These are phyloP conservation scores for Sporothrix brasiliensis DNA, from an alignment of 2,329 filamentous ascomycete species.

Conservation along the genomic window DNA sequence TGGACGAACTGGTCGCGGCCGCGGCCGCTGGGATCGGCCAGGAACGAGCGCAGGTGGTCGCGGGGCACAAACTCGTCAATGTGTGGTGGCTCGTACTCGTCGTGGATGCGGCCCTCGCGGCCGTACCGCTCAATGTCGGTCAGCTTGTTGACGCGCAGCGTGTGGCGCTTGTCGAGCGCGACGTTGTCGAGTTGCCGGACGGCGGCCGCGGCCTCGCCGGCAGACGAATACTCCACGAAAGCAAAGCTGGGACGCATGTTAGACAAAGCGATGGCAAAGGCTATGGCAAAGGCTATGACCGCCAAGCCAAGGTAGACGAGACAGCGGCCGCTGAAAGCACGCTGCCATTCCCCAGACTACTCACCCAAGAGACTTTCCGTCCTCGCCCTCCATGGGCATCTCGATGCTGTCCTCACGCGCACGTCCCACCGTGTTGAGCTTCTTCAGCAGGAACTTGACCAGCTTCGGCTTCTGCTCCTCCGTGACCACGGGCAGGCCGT, in stretches of 20 bases:
- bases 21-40: conserved; percentile 76
- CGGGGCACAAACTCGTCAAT: conserved; percentile 86
- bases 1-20: conserved; percentile 95
- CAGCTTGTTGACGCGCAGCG: conserved; percentile 92
- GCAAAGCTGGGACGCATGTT: conserved; percentile 70
- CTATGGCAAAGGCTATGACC: too few relatives aligned
- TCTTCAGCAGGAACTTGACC: conserved; percentile 93
- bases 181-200: conserved; percentile 85
- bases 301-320: not conserved
- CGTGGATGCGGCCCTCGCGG: conserved; percentile 88
- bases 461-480: conserved; percentile 93
- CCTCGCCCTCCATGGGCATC: conserved; percentile 84
- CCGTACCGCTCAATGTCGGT: conserved; percentile 97
- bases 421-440: conserved; percentile 82
- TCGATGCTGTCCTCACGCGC: conserved; percentile 84
- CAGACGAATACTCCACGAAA: conserved; percentile 92
- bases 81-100: conserved; percentile 80
- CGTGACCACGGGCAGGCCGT: conserved; percentile 86
- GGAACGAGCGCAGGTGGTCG: conserved; percentile 92
- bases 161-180: conserved; percentile 96
- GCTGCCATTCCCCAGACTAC: not conserved
- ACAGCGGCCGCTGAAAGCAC: not conserved
- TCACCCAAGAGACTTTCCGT: conserved; percentile 84
- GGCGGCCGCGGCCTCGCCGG: conserved; percentile 85
- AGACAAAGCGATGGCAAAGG: not conserved